Evolutionary conservation across 2,329 filamentous ascomycete species (phyloP), one percentile per base, ranked within the genome.

Genomic region (Colletotrichum lindemuthianum): DNA sequence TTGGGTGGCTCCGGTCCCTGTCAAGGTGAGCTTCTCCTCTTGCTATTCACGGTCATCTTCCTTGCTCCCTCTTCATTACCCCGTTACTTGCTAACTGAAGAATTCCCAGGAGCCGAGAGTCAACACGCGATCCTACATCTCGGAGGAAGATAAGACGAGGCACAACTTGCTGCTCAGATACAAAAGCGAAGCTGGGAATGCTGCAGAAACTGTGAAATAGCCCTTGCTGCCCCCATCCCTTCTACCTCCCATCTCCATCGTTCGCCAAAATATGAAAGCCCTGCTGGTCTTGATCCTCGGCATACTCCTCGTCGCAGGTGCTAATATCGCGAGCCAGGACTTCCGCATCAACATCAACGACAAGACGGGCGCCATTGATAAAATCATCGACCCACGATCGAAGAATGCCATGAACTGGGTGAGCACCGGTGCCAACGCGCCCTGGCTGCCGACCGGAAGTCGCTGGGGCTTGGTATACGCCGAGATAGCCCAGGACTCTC

Each of bases 401-500:
- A 34, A 36, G 8, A 41, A 15, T 6, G 34, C 41, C 8, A 51
- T 57, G 52, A 67, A 67, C 13, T 67, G 60, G 65, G 10, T 67
- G 8, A 60, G 60, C 56, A 52, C 40, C 40, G 49, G 41, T 12
- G 45, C 51, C 10, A 65, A 67, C 43, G 60, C 65, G 8, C 45
- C 65, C 3, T 67, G 65, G 65, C 51, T 51, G 1, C 60, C 56
- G 13, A 16, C 39, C 8, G 52, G 65, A 8, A 67, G 65, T n/a
- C 65, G 65, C 0, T 65, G 65, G 56, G 56, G 65, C 6, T 40
- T 60, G 8, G 65, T 60, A 8, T 65, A 56, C 32, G 47, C 63
- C 13, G 55, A 67, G 36, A 50, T 60, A 2, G 65, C 60, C 8
- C 39, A 37, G 11, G 11, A 56, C 4, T 44, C 43, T 0, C 51